Percentiles rank a stretch among this genome's conserved stretches.
Evolutionary conservation across 176 grass and related monocot genomes (phyloP).

Genomic region (Poa annua): DNA sequence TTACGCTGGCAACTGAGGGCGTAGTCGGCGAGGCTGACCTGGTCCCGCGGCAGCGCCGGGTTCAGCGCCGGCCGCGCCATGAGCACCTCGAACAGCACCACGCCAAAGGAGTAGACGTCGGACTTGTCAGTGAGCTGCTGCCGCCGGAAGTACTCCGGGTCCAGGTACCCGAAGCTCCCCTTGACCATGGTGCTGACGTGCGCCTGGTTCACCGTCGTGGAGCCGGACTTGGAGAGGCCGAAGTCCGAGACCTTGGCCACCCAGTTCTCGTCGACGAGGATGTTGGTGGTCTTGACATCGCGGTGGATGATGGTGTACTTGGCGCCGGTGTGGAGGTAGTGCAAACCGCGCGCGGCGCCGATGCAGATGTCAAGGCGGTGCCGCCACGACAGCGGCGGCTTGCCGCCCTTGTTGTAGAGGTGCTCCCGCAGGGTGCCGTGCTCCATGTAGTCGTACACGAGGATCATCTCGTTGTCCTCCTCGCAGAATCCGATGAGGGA

Average conservation of each 20-base stretch:
- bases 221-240: constrained; percentile 83
- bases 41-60: constrained; percentile 45
- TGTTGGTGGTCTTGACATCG: constrained; percentile 96
- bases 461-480: constrained; percentile 77
- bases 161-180: constrained; percentile 90
- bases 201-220: constrained; percentile 65
- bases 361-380: constrained; percentile 84
- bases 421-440: constrained; percentile 82
- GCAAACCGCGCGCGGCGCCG: constrained; percentile 72
- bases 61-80: constrained; percentile 61
- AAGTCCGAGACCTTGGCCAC: constrained; percentile 93
- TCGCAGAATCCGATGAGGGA: constrained; percentile 92
- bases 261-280: constrained; percentile 79
- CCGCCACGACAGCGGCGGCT: constrained; percentile 69
- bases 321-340: constrained; percentile 93
- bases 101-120: constrained; percentile 87
- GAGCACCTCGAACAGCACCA: constrained; percentile 87
- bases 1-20: constrained; percentile 49
- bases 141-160: constrained; percentile 86
- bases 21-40: constrained; percentile 63
- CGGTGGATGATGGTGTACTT: constrained; percentile 97
- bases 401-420: constrained; percentile 74
- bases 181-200: constrained; percentile 95
- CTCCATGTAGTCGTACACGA: constrained; percentile 90
- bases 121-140: constrained; percentile 94